These are phyloP conservation scores for Actinomucor elegans DNA, from an alignment of 371 early-diverging fungal species.

Conservation along the genomic window DNA sequence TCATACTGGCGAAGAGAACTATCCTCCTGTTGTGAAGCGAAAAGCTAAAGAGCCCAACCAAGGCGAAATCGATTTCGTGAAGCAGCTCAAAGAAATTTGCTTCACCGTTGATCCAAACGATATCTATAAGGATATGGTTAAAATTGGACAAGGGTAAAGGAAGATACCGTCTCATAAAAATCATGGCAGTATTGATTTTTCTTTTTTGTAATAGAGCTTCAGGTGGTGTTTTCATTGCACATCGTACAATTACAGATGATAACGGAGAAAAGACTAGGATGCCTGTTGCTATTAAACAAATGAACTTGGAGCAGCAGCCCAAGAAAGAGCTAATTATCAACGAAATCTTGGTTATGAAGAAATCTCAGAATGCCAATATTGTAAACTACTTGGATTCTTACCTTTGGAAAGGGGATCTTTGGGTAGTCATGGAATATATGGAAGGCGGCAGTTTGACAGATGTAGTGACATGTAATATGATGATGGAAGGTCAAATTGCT, in stretches of 20 bases:
- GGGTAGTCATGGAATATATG: conserved; percentile 88
- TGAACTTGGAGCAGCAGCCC: conserved; percentile 81
- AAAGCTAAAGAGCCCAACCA: conserved; percentile 15
- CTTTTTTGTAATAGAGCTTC: conserved; percentile 21
- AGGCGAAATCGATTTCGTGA: conserved; percentile 65
- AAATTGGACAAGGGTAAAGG: conserved; percentile 87
- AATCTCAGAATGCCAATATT: conserved; percentile 69
- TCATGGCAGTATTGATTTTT: background rate
- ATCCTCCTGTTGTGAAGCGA: conserved; percentile 19
- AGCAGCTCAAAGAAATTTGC: conserved; percentile 79
- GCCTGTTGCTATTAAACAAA: conserved; percentile 80
- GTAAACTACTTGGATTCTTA: conserved; percentile 81
- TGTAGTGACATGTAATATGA: conserved; percentile 69
- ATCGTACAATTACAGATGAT: conserved; percentile 30
- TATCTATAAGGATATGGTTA: conserved; percentile 73
- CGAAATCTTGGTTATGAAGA: conserved; percentile 79
- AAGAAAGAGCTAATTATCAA: conserved; percentile 86
- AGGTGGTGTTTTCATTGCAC: conserved; percentile 64
- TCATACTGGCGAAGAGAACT: background rate
- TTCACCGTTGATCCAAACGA: conserved; percentile 83
- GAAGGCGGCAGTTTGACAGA: conserved; percentile 80
- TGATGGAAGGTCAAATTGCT: conserved; percentile 85
- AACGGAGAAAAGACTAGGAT: conserved; percentile 29
- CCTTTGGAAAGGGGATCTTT: conserved; percentile 67
- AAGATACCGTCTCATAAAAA: too few species aligned